A percentile compares a stretch with the other conserved stretches of the same genome.
Evolutionary conservation across 2,329 filamentous ascomycete genomes (phyloP).

Genomic region (Venturia pyrina): DNA sequence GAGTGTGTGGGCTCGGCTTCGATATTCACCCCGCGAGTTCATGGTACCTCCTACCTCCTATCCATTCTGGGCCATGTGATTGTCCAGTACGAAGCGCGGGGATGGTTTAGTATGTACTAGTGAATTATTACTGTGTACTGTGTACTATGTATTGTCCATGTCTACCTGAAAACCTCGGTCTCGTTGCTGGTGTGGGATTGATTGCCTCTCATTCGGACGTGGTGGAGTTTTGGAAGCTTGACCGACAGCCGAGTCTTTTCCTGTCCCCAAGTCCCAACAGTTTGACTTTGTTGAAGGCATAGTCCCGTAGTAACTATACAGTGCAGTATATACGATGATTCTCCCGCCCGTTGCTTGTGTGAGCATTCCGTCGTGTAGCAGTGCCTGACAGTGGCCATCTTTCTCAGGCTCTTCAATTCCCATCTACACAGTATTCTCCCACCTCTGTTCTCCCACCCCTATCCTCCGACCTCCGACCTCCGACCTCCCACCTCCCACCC

Average conservation of each 20-base stretch:
- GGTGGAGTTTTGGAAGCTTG: neutral
- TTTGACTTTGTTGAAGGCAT: slow-evolving; percentile 3
- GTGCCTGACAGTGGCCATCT: too few species aligned
- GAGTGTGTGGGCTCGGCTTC: neutral
- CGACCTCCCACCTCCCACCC: too few species aligned
- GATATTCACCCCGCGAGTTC: neutral
- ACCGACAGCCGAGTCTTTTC: neutral
- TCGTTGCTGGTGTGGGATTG: neutral
- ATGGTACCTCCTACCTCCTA: neutral
- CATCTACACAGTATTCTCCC: too few species aligned
- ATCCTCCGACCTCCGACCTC: too few species aligned
- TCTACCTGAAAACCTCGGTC: neutral
- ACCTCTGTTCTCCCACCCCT: too few species aligned
- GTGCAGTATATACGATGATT: too few species aligned
- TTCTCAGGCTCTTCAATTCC: too few species aligned
- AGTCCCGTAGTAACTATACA: too few species aligned
- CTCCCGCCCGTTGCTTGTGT: too few species aligned
- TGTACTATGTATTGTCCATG: neutral
- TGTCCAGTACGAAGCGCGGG: neutral
- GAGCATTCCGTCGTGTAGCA: too few species aligned
- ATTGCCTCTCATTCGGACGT: neutral
- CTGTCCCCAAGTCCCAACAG: neutral
- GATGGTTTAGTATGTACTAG: too few species aligned
- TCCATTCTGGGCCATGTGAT: neutral
- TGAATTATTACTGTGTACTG: neutral